These are phyloP conservation scores for Oldenlandia corymbosa DNA, from an alignment of 257 asterid species.

Conservation along the genomic window DNA sequence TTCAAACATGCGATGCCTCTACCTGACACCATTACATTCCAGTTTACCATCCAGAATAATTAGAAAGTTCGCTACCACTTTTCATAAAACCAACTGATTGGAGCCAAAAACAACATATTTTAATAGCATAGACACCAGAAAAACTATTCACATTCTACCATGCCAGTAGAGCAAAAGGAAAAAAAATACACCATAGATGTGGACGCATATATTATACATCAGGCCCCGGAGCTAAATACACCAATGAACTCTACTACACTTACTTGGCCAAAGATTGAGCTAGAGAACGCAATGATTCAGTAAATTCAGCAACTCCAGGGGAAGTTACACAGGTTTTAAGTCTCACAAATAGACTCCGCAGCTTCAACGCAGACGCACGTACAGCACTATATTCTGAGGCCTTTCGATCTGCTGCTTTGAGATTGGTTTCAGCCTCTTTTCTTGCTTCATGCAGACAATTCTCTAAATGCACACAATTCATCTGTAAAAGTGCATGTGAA, in stretches of 20 bases:
- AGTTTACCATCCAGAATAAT: not conserved
- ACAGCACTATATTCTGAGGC: slow-evolving; percentile 79
- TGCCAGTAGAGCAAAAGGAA: too few relatives aligned
- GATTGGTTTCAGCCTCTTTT: slow-evolving; percentile 95
- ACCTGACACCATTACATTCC: too few relatives aligned
- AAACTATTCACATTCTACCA: too few relatives aligned
- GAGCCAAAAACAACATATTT: too few relatives aligned
- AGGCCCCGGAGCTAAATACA: too few relatives aligned
- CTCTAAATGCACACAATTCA: slow-evolving; percentile 95
- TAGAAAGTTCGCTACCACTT: not conserved
- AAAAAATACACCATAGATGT: too few relatives aligned
- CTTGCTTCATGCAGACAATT: slow-evolving; percentile 94
- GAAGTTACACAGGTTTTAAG: slow-evolving; percentile 71
- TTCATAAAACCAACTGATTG: too few relatives aligned
- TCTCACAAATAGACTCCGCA: slow-evolving; percentile 77
- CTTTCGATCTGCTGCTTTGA: slow-evolving; percentile 86
- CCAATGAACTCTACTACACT: not conserved
- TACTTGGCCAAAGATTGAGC: slow-evolving; percentile 78
- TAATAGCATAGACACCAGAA: too few relatives aligned
- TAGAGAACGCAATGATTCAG: slow-evolving; percentile 62
- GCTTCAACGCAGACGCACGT: slow-evolving; percentile 88
- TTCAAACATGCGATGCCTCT: not conserved
- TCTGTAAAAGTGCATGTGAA: slow-evolving; percentile 36
- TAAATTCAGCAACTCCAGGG: slow-evolving; percentile 44
- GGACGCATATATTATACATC: too few relatives aligned